Conservation (phyloP, 2,329 filamentous ascomycete genomes). For the Blastomyces emzantsi region DNA sequence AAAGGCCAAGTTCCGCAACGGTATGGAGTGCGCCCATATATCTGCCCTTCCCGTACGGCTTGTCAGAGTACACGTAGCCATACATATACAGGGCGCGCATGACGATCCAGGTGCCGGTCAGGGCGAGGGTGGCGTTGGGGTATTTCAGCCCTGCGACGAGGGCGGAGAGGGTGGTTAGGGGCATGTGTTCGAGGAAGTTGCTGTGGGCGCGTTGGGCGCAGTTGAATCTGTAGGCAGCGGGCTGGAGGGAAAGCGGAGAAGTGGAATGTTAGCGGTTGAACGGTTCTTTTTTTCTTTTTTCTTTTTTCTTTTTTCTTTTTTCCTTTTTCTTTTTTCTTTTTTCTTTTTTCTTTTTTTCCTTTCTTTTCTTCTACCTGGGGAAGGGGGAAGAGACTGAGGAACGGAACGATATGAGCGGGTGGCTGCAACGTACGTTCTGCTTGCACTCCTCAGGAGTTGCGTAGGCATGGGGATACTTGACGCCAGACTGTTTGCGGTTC, state of each 20-base stretch:
- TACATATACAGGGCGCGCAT: constrained; percentile 42
- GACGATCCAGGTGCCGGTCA: constrained; percentile 45
- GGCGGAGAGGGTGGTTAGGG: constrained; percentile 43
- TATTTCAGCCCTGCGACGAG: constrained; percentile 48
- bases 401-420: constrained; percentile 15
- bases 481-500: constrained; percentile 44
- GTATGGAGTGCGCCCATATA: constrained; percentile 30
- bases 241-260: constrained; percentile 19
- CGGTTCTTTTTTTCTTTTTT: too few species aligned
- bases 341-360: background rate
- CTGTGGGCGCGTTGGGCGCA: constrained; percentile 49
- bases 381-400: background rate
- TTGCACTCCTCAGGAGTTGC: constrained; percentile 48
- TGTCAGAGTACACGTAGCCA: constrained; percentile 37
- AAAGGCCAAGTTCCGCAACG: constrained; percentile 34
- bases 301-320: too few species aligned
- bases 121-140: constrained; percentile 38
- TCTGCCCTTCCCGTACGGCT: constrained; percentile 33
- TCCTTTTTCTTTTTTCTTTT: background rate
- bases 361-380: background rate
- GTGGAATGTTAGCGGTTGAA: background rate
- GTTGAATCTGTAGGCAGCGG: constrained; percentile 41
- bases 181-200: constrained; percentile 53
- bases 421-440: constrained; percentile 30
- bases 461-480: constrained; percentile 52